Percentiles rank a stretch among this genome's conserved stretches.
Conservation (phyloP, 192 early-diverging fungal species). For the Rhizophagus prolifer region DNA sequence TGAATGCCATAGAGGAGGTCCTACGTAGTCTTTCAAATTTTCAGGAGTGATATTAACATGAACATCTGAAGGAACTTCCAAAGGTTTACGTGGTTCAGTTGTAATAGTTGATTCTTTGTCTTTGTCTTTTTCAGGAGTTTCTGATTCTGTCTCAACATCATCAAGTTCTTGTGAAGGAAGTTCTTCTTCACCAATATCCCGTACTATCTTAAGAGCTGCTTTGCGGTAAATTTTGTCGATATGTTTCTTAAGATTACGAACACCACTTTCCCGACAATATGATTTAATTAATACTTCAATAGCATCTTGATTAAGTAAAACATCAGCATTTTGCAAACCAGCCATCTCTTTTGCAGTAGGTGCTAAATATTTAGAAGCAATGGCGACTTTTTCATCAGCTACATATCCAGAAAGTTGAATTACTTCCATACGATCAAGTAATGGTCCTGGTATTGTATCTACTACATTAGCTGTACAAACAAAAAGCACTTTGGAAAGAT, state of each 20-base stretch:
- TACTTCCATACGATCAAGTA: conserved; percentile 99
- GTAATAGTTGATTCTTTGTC: conserved; percentile 30
- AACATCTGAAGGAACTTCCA: conserved; percentile 53
- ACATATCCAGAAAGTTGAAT: conserved; percentile 92
- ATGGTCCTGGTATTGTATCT: conserved; percentile 95
- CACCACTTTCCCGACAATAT: conserved; percentile 97
- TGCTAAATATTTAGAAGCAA: conserved; percentile 88
- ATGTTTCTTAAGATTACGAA: conserved; percentile 97
- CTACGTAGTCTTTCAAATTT: conserved; percentile 91
- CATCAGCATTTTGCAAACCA: conserved; percentile 74
- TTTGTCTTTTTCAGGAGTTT: conserved; percentile 11
- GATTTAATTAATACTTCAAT: conserved; percentile 82
- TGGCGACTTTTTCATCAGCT: conserved; percentile 89
- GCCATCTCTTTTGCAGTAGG: conserved; percentile 80
- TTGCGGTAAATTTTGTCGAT: conserved; percentile 99
- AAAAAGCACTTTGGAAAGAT: conserved; percentile 97
- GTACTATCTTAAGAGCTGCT: conserved; percentile 86
- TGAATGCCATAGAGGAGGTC: conserved; percentile 79
- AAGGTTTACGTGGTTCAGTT: conserved; percentile 42
- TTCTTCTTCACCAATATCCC: conserved; percentile 47
- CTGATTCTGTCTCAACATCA: neutral
- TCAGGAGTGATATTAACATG: conserved; percentile 64
- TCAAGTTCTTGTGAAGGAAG: conserved; percentile 13
- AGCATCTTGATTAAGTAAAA: conserved; percentile 70
- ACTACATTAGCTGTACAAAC: conserved; percentile 98